Evolutionary conservation across 306 rosid species (phyloP), one percentile per base, ranked within the genome.

Genomic region (Trichosanthes truncata): DNA sequence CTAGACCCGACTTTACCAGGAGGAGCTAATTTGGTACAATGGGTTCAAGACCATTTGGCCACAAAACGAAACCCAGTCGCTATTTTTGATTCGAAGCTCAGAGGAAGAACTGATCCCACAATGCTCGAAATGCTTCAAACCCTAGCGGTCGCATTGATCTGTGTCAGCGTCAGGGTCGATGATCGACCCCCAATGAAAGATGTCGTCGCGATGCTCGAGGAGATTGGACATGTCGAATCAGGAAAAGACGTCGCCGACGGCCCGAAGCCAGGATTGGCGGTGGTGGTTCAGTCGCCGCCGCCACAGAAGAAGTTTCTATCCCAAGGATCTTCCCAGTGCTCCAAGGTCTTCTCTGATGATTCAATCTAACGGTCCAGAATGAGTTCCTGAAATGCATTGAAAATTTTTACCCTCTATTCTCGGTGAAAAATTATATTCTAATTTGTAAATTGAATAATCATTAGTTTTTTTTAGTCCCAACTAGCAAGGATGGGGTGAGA

Each of bases 121-220:
- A 83, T 85, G 90, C 91, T 89, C 60, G 96, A 90, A 80, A 88
- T 94, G 87, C 88, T 89, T 7, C 98, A 94, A 77, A 90, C 93
- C 15, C 84, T 94, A 29, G 94, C 97, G 2, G 90, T 92, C 38
- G 88, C 96, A 31, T 84, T 88, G 62, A 83, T 90, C 4, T 94
- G 98, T 83, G 84, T 87, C 77, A 88, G 84, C 79, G 46, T 43
- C 2, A 31, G 72, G 73, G 62, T 89, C 52, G 83, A 82, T 2
- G 98, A 94, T 35, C 93, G 98, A 51, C 98, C 98, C 7, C 82
- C 83, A 20, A 94, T 94, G 97, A 90, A 94, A 26, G 96, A 92
- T 81, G 88, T 86, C 17, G 91, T 89, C 38, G 91, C 92, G 9
- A 89, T 94, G 98, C 96, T 94, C 36, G 88, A 78, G 68, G 96